These are phyloP conservation scores for Didymella sp. DNA, from an alignment of 2,329 filamentous ascomycete genomes.

Conservation along the genomic window DNA sequence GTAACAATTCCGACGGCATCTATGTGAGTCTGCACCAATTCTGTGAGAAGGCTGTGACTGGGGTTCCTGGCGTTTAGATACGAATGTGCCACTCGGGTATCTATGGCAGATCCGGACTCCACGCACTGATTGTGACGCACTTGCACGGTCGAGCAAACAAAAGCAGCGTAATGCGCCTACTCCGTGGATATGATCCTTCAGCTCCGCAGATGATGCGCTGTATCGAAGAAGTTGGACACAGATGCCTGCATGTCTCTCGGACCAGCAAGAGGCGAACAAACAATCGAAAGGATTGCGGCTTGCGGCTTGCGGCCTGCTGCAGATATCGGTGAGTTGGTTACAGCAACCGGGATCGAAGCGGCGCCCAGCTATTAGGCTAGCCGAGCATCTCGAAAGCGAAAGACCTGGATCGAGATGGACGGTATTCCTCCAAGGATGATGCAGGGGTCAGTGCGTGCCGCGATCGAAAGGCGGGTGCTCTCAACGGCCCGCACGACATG, in stretches of 20 bases:
- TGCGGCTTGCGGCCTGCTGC: conserved; percentile 7
- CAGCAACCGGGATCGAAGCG: neutral
- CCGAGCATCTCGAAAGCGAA: neutral
- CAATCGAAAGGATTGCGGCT: neutral
- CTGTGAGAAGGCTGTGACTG: neutral
- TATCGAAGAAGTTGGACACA: neutral
- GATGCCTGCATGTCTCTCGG: neutral
- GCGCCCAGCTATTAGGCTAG: neutral
- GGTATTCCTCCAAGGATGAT: neutral
- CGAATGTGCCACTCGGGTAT: neutral
- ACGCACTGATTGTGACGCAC: neutral
- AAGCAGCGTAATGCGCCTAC: neutral
- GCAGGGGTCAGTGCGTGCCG: conserved; percentile 22
- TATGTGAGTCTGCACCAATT: neutral
- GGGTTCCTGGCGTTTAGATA: neutral
- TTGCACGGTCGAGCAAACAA: neutral
- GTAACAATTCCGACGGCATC: neutral
- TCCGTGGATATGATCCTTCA: neutral
- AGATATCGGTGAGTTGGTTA: neutral
- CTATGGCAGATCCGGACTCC: neutral
- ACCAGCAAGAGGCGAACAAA: neutral
- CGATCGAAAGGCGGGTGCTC: conserved; percentile 17
- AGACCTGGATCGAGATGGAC: conserved; percentile 5
- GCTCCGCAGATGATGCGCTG: neutral
- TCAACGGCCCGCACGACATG: conserved; percentile 20